These are phyloP conservation scores for Cryptosporidium ryanae DNA, from an alignment of 169 alveolate species.

Conservation along the genomic window DNA sequence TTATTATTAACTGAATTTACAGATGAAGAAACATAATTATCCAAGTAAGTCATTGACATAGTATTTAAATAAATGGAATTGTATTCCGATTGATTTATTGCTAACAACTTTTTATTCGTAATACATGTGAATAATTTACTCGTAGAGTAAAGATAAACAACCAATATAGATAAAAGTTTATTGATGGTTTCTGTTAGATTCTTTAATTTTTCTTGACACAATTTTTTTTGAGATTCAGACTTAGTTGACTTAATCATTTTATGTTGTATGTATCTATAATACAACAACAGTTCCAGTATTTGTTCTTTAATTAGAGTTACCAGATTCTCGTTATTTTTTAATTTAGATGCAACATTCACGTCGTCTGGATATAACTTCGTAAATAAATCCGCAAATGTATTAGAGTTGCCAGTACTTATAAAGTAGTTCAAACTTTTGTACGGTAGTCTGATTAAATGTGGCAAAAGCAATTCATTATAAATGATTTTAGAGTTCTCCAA, in stretches of 20 bases:
- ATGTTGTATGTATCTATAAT: neutral
- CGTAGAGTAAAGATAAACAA: neutral
- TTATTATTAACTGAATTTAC: neutral
- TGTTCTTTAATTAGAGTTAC: constrained; percentile 1
- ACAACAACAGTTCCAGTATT: neutral
- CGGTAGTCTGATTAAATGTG: constrained; percentile 2
- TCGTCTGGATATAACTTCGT: neutral
- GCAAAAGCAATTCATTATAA: constrained; percentile 2
- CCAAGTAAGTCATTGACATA: no score
- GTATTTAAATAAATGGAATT: no score
- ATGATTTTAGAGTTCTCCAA: neutral
- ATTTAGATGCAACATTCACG: neutral
- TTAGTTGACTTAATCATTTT: neutral
- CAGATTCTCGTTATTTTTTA: neutral
- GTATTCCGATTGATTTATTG: neutral
- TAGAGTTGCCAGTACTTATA: neutral
- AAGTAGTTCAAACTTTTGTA: neutral
- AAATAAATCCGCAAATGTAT: neutral
- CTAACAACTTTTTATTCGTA: neutral
- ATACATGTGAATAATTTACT: no score
- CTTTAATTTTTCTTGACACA: neutral
- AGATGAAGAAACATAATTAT: neutral
- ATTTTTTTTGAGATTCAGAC: neutral
- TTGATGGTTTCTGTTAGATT: neutral
- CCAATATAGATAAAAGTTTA: neutral